A percentile compares a stretch with the other conserved stretches of the same genome.
Conservation (phyloP, 169 alveolate genomes). For the Perkinsus marinus region DNA sequence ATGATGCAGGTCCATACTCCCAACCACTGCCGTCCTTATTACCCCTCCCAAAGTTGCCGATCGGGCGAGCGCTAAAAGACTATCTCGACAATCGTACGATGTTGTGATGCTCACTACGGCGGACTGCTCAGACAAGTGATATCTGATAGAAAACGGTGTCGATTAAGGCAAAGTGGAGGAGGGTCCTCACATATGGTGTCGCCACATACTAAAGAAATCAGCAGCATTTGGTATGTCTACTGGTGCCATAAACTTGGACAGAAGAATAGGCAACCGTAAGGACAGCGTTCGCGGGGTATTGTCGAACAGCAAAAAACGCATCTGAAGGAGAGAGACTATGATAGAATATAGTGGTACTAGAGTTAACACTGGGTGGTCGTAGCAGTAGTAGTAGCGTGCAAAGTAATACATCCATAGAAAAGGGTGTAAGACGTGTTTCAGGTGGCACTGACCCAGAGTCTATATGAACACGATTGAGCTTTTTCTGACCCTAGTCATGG, state of each 20-base stretch:
- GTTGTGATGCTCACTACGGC: background rate
- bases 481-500: too few relatives aligned
- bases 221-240: background rate
- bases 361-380: too few relatives aligned
- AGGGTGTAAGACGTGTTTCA: too few relatives aligned
- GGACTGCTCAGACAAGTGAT: background rate
- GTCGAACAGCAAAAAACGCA: background rate
- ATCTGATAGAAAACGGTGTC: background rate
- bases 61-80: background rate
- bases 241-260: background rate
- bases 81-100: background rate
- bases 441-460: too few relatives aligned
- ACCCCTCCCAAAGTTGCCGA: background rate
- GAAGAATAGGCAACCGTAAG: background rate
- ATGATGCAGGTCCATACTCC: background rate
- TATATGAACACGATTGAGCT: too few relatives aligned
- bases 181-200: background rate
- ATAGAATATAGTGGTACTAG: background rate
- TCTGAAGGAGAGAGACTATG: background rate
- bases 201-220: background rate
- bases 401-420: too few relatives aligned
- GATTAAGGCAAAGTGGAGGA: background rate
- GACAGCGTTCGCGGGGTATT: background rate
- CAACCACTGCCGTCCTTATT: background rate
- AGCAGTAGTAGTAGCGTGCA: too few relatives aligned